These are phyloP conservation scores for Pleurotus djamor DNA, from an alignment of 768 basidiomycete genomes.

Conservation along the genomic window DNA sequence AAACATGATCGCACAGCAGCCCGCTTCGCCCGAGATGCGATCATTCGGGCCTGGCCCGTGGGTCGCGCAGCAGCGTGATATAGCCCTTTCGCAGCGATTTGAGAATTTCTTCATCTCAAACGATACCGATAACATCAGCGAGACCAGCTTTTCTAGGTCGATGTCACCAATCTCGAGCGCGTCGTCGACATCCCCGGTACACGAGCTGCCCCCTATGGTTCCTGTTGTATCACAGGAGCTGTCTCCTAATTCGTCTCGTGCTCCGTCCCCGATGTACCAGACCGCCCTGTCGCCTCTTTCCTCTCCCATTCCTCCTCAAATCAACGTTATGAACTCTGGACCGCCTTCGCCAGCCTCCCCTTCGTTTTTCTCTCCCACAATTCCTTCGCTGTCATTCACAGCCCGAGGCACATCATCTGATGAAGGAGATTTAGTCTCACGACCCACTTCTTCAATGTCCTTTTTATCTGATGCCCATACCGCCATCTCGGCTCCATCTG, in stretches of 20 bases:
- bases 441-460: conserved; percentile 2
- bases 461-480: conserved; percentile 1
- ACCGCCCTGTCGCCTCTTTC: neutral
- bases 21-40: neutral
- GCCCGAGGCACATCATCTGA: neutral
- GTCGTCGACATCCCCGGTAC: no score
- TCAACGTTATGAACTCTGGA: neutral
- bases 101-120: neutral
- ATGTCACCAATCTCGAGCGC: no score
- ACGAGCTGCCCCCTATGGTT: neutral
- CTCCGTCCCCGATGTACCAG: neutral
- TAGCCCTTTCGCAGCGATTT: neutral
- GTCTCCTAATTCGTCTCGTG: neutral
- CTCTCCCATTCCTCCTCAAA: neutral
- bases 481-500: neutral
- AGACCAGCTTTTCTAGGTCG: no score
- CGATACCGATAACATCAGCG: neutral
- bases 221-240: neutral
- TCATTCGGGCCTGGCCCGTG: conserved; percentile 2
- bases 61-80: conserved; percentile 7
- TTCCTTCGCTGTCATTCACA: neutral
- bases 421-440: conserved; percentile 2
- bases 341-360: neutral
- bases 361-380: neutral
- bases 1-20: neutral